Evolutionary conservation across 495 filamentous ascomycete genomes (phyloP), one percentile per base, ranked within the genome.

Genomic region (Hypoxylon perforatum): DNA sequence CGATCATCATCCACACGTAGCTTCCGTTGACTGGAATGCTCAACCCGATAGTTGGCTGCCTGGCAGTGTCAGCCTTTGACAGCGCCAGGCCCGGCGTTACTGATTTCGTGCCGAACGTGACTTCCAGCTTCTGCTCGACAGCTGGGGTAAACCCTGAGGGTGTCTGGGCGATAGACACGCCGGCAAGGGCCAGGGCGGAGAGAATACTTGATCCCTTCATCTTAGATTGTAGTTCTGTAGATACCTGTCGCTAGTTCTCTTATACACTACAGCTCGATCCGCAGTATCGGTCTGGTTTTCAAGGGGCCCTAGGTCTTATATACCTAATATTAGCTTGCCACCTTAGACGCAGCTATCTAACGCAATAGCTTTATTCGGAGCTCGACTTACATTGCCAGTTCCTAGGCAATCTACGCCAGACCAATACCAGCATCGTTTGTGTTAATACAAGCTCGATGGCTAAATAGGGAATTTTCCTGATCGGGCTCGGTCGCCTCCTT

Each of bases 1-100:
- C 80, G 41, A 83, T 79, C 76, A 84, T 73, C 56, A 80, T 70
- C 68, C 79, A 80, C 14, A 84, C 46, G 50, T 82, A 84, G 14
- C 79, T 78, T 15, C 76, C 76, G 7, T 71, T 75, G 0, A 74
- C 70, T 5, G 56, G 67, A 23, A 73, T 71, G 3, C 67, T 75
- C 19, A 80, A 71, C 2, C 82, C 81, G 25, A 83, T 76, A 2
- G 75, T 77, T 6, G 82, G 82, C 38, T 74, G 72, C 36, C 71
- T 77, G 2, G 77, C 65, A 6, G 76, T 78, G 4, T 77, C 71
- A 58, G 78, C 61, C 58, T 78, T 82, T 3, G 75, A 71, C 23
- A 82, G 14, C 21, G 73, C 65, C 15, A 75, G 67, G 9, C 81
- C 81, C 0, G 80, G 78, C 2, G 75, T 75, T 0, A 69, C 70